Evolutionary conservation across 2,329 filamentous ascomycete genomes (phyloP), one percentile per base, ranked within the genome.

Genomic region (Phaeosphaeriaceae sp.): DNA sequence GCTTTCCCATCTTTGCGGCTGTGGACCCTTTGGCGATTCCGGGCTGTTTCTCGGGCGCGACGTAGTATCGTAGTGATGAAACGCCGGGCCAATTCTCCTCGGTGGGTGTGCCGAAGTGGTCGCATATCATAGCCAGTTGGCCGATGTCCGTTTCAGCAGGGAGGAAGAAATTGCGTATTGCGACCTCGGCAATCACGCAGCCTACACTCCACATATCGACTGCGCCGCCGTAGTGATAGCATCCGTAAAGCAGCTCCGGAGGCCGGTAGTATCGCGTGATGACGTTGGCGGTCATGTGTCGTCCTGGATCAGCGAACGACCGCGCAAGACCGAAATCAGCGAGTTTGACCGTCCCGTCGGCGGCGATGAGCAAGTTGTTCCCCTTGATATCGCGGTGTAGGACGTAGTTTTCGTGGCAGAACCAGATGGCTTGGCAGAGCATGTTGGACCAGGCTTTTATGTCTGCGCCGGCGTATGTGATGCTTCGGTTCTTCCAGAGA

Each of bases 391-490:
- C 95, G 69, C 95, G 92, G 80, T 99, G 95, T 28, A 99, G 85
- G 19, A 99, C 88, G 70, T 91, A 94, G 77, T 95, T 96, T 75
- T 94, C 92, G 79, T 99, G 95, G 79, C 95, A 98, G 83, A 97
- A 99, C 90, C 93, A 97, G 26, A 98, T 88, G 24, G 91, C 95
- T 44, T 94, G 89, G 26, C 87, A 87, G n/a, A 98, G 86, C 95
- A 98, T 98, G 64, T 91, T 92, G 90, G 97, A 97, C 95, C 95
- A 99, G 17, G 93, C 91, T 78, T 99, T 99, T 78, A 98, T 93
- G 78, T 99, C 95, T 19, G 92, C 91, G 11, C 88, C 87, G 61
- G 91, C 91, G 78, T 98, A 98, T 55, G 89, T 88, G 49, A 97
- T 89, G 48, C 89, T 86, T 28, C 86, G 88, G 79, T 98, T 94